Base-by-base conservation (phyloP, 1,284 basidiomycete genomes). In the Limonomyces culmigenus region DNA sequence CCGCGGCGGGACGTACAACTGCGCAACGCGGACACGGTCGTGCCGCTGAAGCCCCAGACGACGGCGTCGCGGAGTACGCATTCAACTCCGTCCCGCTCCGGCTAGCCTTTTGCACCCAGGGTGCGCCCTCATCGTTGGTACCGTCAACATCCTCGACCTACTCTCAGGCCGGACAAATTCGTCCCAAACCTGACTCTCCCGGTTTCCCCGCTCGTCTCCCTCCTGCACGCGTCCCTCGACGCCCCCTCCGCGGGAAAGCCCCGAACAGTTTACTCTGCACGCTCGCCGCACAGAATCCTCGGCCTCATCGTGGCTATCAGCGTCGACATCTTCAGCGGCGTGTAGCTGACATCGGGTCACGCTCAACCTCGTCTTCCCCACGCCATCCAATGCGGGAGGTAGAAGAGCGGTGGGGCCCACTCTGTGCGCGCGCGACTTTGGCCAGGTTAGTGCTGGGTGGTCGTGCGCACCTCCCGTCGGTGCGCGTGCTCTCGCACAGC, bases 211-310 rank as follows among this genome's bases (percentile, higher is more conserved):
- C 41, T 65, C 2, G 38, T 47, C 2, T 47, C 55, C 0, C 52
- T 85, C 17, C 45, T 85, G 4, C 53, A 57, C 19, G 55, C 74
- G 1, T 86, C 83, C 4, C 61, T 87, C 4, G 38, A 38, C 0
- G 46, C 60, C 0, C 60, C 84, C 1, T 60, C 75, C 0, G 15
- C 44, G 2, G 39, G 43, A 11, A 86, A 85, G 50, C 65, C 64
- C 0, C 74, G 83, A 13, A 47, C 84, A 8, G 62, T 67, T 25
- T 70, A 73, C 30, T 70, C 68, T 0, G 50, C 63, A 0, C 46
- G 46, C 1, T 74, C 75, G 0, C 85, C 85, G 2, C 84, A 86
- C 41, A 75, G 81, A 38, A 68, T 84, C 17, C 66, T 88, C 2
- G 53, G 52, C 4, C 63, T 85, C 17, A 62, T 86, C 19, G 54